These are phyloP conservation scores for Nepenthes mirabilis DNA, from an alignment of 148 eudicot genomes.

Conservation along the genomic window DNA sequence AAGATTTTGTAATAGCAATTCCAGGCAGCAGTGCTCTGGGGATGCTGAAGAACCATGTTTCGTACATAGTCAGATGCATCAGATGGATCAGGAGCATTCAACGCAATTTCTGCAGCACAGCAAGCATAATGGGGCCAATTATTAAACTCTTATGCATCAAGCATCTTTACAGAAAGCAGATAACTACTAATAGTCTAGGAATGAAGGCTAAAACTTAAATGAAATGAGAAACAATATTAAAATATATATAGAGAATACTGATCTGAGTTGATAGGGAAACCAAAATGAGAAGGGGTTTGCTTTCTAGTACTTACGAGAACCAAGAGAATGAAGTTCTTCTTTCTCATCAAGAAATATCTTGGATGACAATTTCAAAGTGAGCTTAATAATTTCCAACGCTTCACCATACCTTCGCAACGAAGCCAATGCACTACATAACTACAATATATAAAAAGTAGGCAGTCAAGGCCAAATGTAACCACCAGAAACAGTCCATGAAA, in stretches of 20 bases:
- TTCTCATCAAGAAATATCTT: slow-evolving; percentile 42
- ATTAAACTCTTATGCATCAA: neutral
- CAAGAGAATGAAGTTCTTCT: slow-evolving; percentile 72
- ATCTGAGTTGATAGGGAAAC: neutral
- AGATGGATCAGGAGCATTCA: slow-evolving; percentile 57
- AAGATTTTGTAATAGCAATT: slow-evolving; percentile 76
- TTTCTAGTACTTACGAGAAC: slow-evolving; percentile 58
- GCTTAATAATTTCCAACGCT: slow-evolving; percentile 59
- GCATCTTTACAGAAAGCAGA: neutral
- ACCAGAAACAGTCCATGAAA: no score
- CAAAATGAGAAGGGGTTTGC: neutral
- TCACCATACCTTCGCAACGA: slow-evolving; percentile 63
- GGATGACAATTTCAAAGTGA: slow-evolving; percentile 44
- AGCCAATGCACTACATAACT: slow-evolving; percentile 65
- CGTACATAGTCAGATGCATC: slow-evolving; percentile 67
- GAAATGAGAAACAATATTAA: neutral
- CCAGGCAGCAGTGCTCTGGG: slow-evolving; percentile 85
- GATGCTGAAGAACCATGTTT: slow-evolving; percentile 55
- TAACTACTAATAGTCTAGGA: no score
- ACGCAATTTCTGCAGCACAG: slow-evolving; percentile 50
- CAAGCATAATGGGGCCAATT: neutral
- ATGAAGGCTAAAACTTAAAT: neutral
- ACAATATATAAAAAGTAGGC: slow-evolving; percentile 8
- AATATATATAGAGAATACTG: neutral
- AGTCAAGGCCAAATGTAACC: neutral